Percentiles rank a stretch among this genome's conserved stretches.
Conservation (phyloP, 768 basidiomycete genomes). For the Suillus weaverae region DNA sequence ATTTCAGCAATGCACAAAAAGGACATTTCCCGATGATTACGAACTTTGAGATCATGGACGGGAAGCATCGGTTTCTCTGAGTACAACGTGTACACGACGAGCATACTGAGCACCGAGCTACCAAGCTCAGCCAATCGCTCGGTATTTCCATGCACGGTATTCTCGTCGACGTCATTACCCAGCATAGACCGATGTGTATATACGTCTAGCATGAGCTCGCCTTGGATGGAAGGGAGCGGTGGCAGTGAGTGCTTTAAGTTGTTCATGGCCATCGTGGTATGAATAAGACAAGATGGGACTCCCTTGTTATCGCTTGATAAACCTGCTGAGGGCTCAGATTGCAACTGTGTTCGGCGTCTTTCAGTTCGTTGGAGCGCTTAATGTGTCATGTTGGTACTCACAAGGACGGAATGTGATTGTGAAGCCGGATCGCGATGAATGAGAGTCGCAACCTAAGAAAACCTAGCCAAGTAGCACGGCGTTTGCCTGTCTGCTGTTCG, state of each 20-base stretch:
- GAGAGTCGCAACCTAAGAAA: not conserved
- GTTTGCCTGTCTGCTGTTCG: not conserved
- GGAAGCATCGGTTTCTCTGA: constrained; percentile 42
- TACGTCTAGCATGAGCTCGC: constrained; percentile 59
- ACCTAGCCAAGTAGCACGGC: not conserved
- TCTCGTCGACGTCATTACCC: constrained; percentile 39
- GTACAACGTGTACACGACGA: constrained; percentile 52
- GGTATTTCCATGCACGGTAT: constrained; percentile 48
- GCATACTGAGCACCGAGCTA: constrained; percentile 48
- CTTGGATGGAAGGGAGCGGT: constrained; percentile 55
- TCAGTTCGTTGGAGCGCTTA: not conserved
- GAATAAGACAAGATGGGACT: not conserved
- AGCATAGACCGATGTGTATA: constrained; percentile 46
- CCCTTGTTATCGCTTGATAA: constrained; percentile 3
- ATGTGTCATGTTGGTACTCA: not conserved
- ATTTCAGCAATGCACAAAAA: not conserved
- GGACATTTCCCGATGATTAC: constrained; percentile 11
- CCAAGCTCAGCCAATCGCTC: constrained; percentile 64
- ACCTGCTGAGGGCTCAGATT: not conserved
- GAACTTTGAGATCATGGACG: constrained; percentile 45
- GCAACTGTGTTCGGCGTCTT: not conserved
- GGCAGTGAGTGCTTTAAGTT: constrained; percentile 31
- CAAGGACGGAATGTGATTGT: not conserved
- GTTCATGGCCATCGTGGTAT: constrained; percentile 4
- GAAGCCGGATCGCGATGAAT: not conserved